Conservation (phyloP, 768 basidiomycete genomes). For the Kwoniella bestiolae region DNA sequence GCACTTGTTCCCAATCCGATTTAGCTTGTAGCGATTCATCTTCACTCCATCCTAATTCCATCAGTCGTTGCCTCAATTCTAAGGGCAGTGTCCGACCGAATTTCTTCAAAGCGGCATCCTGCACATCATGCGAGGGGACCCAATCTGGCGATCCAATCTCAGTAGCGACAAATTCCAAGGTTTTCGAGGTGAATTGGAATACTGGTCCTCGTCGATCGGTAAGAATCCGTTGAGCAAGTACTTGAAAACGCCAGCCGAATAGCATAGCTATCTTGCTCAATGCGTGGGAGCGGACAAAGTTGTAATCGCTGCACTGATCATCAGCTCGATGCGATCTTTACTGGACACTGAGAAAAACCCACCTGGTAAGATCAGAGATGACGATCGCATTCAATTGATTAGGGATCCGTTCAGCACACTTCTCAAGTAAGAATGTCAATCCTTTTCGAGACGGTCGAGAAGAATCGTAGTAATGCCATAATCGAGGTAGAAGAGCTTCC, state of each 20-base stretch:
- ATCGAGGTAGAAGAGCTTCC: conserved; percentile 24
- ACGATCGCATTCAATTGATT: conserved; percentile 24
- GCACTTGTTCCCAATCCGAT: conserved; percentile 33
- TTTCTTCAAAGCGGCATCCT: conserved; percentile 45
- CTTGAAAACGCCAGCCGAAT: conserved; percentile 42
- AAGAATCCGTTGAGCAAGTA: conserved; percentile 30
- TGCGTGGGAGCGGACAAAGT: conserved; percentile 20
- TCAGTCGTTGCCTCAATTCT: conserved; percentile 43
- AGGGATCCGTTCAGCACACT: conserved; percentile 39
- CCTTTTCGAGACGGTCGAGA: neutral
- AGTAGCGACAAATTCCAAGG: conserved; percentile 41
- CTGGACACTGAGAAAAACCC: too few species aligned
- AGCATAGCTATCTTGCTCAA: conserved; percentile 31
- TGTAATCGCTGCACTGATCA: conserved; percentile 5
- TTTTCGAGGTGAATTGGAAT: conserved; percentile 38
- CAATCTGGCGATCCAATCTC: conserved; percentile 46
- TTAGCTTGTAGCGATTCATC: conserved; percentile 23
- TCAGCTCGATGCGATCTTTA: conserved; percentile 8
- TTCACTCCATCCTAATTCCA: conserved; percentile 51
- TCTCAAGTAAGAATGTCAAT: conserved; percentile 36
- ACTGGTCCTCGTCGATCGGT: conserved; percentile 40
- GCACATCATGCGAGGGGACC: conserved; percentile 37
- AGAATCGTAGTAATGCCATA: conserved; percentile 29
- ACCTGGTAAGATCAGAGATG: conserved; percentile 23
- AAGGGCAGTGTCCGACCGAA: conserved; percentile 40